Base-by-base conservation (phyloP, 2,329 filamentous ascomycete genomes). In the Aspergillus hiratsukae region DNA sequence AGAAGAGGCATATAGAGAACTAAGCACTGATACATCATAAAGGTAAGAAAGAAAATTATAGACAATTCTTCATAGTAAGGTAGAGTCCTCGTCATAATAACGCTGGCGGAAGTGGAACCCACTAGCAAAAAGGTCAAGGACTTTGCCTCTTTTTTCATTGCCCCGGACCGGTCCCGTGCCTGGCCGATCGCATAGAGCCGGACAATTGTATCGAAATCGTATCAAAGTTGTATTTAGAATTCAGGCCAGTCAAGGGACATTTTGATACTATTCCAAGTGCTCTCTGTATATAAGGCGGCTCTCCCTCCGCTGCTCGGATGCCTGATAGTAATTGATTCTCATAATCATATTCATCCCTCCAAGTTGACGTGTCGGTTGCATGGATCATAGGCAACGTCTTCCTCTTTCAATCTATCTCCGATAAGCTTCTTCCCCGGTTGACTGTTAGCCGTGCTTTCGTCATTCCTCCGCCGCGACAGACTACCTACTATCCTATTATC, bases 161-260 rank as follows among this genome's bases (percentile, higher is more conserved):
- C n/a, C 55, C 63, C 63, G 62, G 62, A 58, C 62, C 62, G 57
- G 60, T 56, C 51, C 59, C 61, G 62, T 64, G 52, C 60, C 63
- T 66, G 62, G 61, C 64, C 61, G 62, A 64, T 64, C 63, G 64
- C 62, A 66, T 65, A 65, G 60, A 55, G 56, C 62, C 61, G 63
- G 64, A 8, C 27, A 46, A 3, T 46, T 37, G 46, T 57, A 23
- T 23, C 2, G 23, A 23, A 23, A 3, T 23, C 3, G 23, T 35
- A 53, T 51, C 29, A 51, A 49, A 29, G 31, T 23, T 49, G 25
- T 25, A n/a, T 25, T 48, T 52, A 55, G 50, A 28, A 21, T 35
- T 27, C 19, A 35, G 5, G 31, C 3, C 11, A 17, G 14, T 37
- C 31, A 37, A 37, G 31, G 31, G 31, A 17, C 31, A 37, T 14